These are phyloP conservation scores for Moelleriella libera DNA, from an alignment of 2,329 filamentous ascomycete species.

Conservation along the genomic window DNA sequence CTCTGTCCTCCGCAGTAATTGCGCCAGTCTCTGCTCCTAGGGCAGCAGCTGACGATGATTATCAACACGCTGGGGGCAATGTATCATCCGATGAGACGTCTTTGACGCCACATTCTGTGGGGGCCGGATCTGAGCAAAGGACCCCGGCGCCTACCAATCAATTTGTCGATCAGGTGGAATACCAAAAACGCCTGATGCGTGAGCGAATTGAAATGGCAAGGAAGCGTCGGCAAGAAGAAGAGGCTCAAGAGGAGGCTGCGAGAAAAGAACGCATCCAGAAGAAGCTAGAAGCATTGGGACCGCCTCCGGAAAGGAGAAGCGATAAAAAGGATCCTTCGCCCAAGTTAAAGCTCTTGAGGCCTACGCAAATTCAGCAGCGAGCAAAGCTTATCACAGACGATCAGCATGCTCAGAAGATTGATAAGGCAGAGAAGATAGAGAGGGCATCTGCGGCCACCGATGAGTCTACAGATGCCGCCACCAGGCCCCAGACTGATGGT, in stretches of 20 bases:
- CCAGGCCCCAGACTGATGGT: slow-evolving; percentile 1
- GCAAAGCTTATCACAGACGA: slow-evolving; percentile 9
- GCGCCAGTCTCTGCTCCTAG: no score
- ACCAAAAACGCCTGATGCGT: slow-evolving; percentile 59
- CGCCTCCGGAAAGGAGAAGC: slow-evolving; percentile 45
- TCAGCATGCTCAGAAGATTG: neutral
- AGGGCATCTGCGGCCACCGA: neutral
- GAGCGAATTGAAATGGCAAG: slow-evolving; percentile 56
- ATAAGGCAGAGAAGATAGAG: slow-evolving; percentile 1
- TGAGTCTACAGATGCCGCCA: slow-evolving; percentile 1
- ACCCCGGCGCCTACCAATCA: slow-evolving; percentile 9
- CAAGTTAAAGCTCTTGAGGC: slow-evolving; percentile 24
- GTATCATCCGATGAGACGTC: no score
- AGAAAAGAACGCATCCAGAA: slow-evolving; percentile 55
- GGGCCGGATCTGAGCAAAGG: no score
- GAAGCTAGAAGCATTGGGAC: slow-evolving; percentile 58
- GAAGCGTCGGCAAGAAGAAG: slow-evolving; percentile 53
- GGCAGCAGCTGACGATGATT: no score
- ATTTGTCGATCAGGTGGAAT: slow-evolving; percentile 42
- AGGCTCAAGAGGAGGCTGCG: slow-evolving; percentile 58
- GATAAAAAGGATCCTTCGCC: slow-evolving; percentile 33
- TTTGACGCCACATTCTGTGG: no score
- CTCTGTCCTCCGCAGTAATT: slow-evolving; percentile 11
- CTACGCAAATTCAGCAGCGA: slow-evolving; percentile 21
- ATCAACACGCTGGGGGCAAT: no score